Evolutionary conservation across 2,329 filamentous ascomycete species (phyloP).

Genomic region (Teratosphaeria epicoccoides): DNA sequence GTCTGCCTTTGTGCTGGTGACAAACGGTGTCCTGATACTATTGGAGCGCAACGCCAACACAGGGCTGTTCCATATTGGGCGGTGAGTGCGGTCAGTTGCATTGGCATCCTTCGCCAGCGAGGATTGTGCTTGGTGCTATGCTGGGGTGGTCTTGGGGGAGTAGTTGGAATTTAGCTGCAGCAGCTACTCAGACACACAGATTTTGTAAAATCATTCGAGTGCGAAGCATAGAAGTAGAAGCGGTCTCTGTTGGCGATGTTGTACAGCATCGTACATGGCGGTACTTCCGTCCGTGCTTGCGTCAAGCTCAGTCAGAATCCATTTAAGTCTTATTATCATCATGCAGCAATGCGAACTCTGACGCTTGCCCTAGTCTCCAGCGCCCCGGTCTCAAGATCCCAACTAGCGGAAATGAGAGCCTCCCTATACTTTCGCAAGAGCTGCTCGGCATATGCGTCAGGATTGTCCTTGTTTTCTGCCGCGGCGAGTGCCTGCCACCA

Average conservation of each 20-base stretch:
- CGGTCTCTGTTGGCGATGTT: background rate
- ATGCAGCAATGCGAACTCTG: slow-evolving; percentile 7
- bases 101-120: background rate
- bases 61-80: too few relatives aligned
- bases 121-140: background rate
- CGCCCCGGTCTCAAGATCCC: slow-evolving; percentile 54
- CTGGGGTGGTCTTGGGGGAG: background rate
- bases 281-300: background rate
- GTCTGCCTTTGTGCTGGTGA: too few relatives aligned
- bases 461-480: slow-evolving; percentile 17
- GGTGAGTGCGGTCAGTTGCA: background rate
- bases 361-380: slow-evolving; percentile 54
- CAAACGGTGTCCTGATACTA: too few relatives aligned
- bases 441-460: slow-evolving; percentile 22
- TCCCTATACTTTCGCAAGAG: slow-evolving; percentile 38
- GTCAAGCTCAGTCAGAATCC: background rate
- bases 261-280: background rate
- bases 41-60: too few relatives aligned
- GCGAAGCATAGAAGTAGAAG: too few relatives aligned
- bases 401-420: slow-evolving; percentile 42
- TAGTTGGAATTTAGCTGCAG: background rate
- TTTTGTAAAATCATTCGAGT: too few relatives aligned
- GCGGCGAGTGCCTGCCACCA: slow-evolving; percentile 52
- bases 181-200: background rate
- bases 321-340: background rate